These are phyloP conservation scores for Prunella vulgaris DNA, from an alignment of 257 asterid genomes.

Conservation along the genomic window DNA sequence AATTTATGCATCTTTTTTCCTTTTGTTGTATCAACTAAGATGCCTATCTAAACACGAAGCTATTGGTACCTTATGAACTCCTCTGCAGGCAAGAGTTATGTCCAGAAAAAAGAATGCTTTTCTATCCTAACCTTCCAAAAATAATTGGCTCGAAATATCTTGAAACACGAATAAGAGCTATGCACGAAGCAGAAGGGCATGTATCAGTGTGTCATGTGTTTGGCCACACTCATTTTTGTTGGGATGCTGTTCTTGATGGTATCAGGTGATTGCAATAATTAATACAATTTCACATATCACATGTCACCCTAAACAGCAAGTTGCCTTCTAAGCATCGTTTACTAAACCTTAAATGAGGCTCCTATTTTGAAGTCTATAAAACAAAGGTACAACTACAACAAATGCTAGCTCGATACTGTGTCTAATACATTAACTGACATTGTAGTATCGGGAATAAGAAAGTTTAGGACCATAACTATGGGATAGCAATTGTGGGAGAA, in stretches of 20 bases:
- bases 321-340: constrained; percentile 4
- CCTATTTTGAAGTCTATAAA: background rate
- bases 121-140: constrained; percentile 89
- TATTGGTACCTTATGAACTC: constrained; percentile 8
- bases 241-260: constrained; percentile 78
- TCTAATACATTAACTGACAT: background rate
- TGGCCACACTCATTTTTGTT: constrained; percentile 90
- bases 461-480: background rate
- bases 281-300: background rate
- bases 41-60: background rate
- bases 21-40: background rate
- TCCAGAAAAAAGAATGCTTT: constrained; percentile 96
- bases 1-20: background rate
- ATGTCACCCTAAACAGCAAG: background rate
- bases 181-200: constrained; percentile 50
- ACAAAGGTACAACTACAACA: background rate
- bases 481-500: background rate
- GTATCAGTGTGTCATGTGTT: constrained; percentile 66
- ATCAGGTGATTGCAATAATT: constrained; percentile 48
- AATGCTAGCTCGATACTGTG: background rate
- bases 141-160: constrained; percentile 76
- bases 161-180: constrained; percentile 64
- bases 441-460: background rate
- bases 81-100: constrained; percentile 78
- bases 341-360: background rate